Percentiles rank a stretch among this genome's conserved stretches.
phyloP scores from a whole-genome alignment of 257 asterid genomes.

The Datura wrightii region DNA sequence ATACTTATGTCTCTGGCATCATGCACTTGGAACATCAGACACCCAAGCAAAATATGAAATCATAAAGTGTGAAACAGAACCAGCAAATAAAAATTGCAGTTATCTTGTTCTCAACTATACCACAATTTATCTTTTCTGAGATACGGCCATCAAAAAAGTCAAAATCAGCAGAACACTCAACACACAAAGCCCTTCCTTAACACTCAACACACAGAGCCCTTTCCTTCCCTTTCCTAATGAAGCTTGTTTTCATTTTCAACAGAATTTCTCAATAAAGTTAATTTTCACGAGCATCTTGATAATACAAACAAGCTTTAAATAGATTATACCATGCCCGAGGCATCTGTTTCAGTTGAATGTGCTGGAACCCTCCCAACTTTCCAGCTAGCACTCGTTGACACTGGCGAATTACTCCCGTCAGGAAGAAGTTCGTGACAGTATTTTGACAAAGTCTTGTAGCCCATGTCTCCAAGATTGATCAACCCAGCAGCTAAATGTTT shows the following conservation, averaged over 20 bases:
- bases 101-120: constrained; percentile 18
- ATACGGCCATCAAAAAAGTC: background rate
- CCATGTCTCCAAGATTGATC: constrained; percentile 58
- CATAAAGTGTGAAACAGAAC: background rate
- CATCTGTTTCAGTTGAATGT: constrained; percentile 50
- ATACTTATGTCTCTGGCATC: constrained; percentile 7
- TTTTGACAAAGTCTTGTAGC: constrained; percentile 54
- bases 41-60: background rate
- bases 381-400: constrained; percentile 48
- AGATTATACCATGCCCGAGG: constrained; percentile 51
- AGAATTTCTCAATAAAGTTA: background rate
- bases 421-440: constrained; percentile 57
- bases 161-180: constrained; percentile 22
- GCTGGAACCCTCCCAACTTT: constrained; percentile 48
- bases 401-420: constrained; percentile 52
- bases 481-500: constrained; percentile 59
- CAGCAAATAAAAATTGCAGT: background rate
- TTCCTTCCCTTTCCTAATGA: constrained; percentile 13
- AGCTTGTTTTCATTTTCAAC: constrained; percentile 13
- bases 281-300: constrained; percentile 18
- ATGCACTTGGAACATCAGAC: background rate
- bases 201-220: background rate
- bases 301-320: constrained; percentile 23
- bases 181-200: background rate
- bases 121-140: background rate